A percentile compares a stretch with the other conserved stretches of the same genome.
Conservation (phyloP, 768 basidiomycete genomes). For the Calvatia gigantea region DNA sequence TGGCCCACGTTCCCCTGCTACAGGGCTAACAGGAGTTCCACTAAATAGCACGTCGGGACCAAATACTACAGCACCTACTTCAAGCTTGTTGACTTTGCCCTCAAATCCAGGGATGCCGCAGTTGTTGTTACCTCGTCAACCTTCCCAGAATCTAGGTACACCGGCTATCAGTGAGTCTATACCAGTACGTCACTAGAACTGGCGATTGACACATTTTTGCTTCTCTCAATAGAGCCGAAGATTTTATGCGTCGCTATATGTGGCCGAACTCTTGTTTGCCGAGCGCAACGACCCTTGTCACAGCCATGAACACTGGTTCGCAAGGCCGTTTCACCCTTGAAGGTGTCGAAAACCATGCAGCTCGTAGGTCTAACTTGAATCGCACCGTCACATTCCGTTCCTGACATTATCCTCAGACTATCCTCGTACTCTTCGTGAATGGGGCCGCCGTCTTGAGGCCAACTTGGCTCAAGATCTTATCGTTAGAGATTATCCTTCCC, state of each 20-base stretch:
- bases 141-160: conserved; percentile 67
- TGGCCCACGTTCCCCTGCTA: conserved; percentile 35
- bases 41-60: conserved; percentile 44
- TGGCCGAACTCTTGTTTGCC: conserved; percentile 89
- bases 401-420: conserved; percentile 46
- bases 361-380: conserved; percentile 44
- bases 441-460: conserved; percentile 72
- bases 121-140: conserved; percentile 68
- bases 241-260: conserved; percentile 87
- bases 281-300: conserved; percentile 77
- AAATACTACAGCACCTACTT: conserved; percentile 70
- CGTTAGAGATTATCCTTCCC: conserved; percentile 54
- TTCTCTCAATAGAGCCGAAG: conserved; percentile 50
- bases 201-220: conserved; percentile 8
- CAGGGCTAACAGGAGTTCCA: conserved; percentile 20
- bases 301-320: conserved; percentile 65
- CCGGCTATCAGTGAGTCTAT: conserved; percentile 61
- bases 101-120: conserved; percentile 65
- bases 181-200: neutral
- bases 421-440: conserved; percentile 90
- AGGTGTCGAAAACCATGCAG: conserved; percentile 79
- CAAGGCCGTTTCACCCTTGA: conserved; percentile 80
- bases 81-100: conserved; percentile 71
- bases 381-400: neutral
- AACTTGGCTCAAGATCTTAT: conserved; percentile 61